Evolutionary conservation across 164 flowering plant genomes (phyloP).

Genomic region (Chimonanthus praecox): DNA sequence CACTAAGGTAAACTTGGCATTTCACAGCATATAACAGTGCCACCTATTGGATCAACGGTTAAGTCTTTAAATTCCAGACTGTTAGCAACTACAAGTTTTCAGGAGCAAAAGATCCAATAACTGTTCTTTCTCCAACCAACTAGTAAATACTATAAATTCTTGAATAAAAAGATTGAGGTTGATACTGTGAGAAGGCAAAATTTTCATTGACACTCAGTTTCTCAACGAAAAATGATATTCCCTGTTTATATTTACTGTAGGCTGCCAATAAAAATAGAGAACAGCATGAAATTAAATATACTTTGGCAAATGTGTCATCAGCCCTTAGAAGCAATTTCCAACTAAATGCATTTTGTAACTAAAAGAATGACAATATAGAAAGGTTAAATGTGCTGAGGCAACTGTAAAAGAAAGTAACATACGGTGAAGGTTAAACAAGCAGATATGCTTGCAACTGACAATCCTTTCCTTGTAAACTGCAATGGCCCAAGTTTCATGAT

Average conservation of each 20-base stretch:
- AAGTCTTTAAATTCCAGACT: neutral
- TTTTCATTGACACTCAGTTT: neutral
- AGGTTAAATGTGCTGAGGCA: neutral
- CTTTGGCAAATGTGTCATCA: neutral
- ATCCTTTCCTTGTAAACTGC: conserved; percentile 82
- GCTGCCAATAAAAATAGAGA: neutral
- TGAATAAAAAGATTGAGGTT: neutral
- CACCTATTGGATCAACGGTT: neutral
- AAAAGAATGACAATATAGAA: neutral
- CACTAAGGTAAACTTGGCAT: neutral
- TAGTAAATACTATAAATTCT: neutral
- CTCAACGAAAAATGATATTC: neutral
- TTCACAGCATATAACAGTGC: neutral
- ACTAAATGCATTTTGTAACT: neutral
- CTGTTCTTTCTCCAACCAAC: neutral
- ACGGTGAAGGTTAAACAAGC: conserved; percentile 90
- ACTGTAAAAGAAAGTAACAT: conserved; percentile 18
- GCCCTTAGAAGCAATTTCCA: neutral
- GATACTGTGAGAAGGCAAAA: neutral
- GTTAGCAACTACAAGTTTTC: no score
- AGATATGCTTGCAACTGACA: conserved; percentile 81
- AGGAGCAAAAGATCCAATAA: no score
- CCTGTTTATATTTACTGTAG: neutral
- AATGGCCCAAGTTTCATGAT: conserved; percentile 81
- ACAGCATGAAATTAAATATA: neutral